Base-by-base conservation (phyloP, 1,139 yeast genomes). In the Kluyveromyces sp. region DNA sequence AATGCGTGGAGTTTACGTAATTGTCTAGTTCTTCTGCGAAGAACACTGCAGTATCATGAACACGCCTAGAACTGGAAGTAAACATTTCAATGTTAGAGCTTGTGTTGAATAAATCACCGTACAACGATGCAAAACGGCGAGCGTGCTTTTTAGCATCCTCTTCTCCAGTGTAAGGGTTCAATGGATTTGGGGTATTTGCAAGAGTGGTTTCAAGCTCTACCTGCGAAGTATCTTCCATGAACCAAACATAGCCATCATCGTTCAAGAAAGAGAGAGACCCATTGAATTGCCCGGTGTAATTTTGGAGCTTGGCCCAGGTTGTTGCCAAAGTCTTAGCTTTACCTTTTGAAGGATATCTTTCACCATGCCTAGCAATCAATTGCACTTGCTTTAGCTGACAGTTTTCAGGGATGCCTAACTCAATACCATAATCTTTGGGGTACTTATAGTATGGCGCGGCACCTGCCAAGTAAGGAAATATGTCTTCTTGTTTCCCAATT, bases 281-380 rank as follows among this genome's bases (percentile, higher is more conserved):
- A 10, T 56, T 50, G 47, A 58, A 58, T 25, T 42, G 41, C n/a
- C 38, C 35, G 4, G 60, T 53, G 39, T 54, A 60, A 48, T 56
- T 53, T 38, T 53, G 52, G 27, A 69, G 39, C 46, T 60, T 65
- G 33, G 52, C 48, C 43, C 50, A 56, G 4, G 60, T 43, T 7
- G 45, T 37, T 31, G 45, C 39, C 25, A 56, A 39, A 2, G 48
- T 42, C 4, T 46, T 49, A 30, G 72, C 74, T 25, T 60, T 58
- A 33, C 59, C 53, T 15, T 57, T 57, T 3, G 71, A 64, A 25
- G 87, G 88, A 60, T 71, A 83, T 56, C 92, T 69, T 58, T 82
- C 89, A 15, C 90, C 92, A 56, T 84, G 92, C 59, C 92, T 75
- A 49, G 75, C 71, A 43, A 79, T 65, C 50, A 79, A 64, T 53